Percentiles rank a stretch among this genome's conserved stretches.
Conservation (phyloP, 257 asterid genomes). For the Solanum chilense region DNA sequence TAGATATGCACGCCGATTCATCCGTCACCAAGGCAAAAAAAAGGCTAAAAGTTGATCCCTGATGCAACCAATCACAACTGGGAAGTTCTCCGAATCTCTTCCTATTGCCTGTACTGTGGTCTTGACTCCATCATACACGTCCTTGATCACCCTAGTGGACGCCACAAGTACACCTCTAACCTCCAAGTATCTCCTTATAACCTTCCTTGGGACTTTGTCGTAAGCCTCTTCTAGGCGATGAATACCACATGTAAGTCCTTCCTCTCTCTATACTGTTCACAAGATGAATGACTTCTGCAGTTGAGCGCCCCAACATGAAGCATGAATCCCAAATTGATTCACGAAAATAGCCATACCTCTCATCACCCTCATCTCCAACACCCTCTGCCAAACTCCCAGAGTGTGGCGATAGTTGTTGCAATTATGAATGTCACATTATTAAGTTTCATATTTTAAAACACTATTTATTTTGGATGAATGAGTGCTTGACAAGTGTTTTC, state of each 20-base stretch:
- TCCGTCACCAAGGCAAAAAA: background rate
- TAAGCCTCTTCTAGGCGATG: background rate
- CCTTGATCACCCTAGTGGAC: background rate
- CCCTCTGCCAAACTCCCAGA: background rate
- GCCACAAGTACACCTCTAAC: background rate
- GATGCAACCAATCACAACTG: background rate
- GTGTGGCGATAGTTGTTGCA: background rate
- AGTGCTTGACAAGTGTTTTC: background rate
- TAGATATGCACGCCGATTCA: background rate
- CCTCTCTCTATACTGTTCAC: background rate
- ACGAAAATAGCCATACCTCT: background rate
- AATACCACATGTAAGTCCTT: background rate
- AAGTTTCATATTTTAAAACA: background rate
- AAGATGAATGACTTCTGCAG: background rate
- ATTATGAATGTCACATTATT: background rate
- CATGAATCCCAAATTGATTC: background rate
- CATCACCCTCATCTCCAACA: background rate
- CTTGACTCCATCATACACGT: background rate
- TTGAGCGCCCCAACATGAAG: background rate
- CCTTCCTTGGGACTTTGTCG: background rate
- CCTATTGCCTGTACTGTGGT: background rate
- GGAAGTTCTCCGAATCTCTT: background rate
- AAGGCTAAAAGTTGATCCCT: background rate
- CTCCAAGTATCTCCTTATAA: background rate
- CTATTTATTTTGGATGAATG: background rate